Percentiles rank a stretch among this genome's conserved stretches.
Evolutionary conservation across 2,329 filamentous ascomycete genomes (phyloP).

Genomic region (Thermomyces lanuginosus): DNA sequence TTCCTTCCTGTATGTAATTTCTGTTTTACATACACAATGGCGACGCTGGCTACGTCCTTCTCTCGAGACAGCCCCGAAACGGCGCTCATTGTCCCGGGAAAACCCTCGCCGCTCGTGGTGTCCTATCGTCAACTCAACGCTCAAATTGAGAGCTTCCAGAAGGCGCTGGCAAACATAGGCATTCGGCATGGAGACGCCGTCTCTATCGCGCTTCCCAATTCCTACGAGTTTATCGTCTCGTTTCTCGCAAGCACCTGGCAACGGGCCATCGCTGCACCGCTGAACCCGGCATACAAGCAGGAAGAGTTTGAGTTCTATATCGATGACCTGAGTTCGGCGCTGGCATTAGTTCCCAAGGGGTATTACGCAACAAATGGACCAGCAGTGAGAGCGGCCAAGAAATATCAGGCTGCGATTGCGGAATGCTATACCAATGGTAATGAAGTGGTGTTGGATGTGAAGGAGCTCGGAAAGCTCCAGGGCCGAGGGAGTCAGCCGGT

Average conservation of each 20-base stretch:
- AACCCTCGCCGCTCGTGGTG: slow-evolving; percentile 44
- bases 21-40: too few species aligned
- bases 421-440: slow-evolving; percentile 65
- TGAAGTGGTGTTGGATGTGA: slow-evolving; percentile 62
- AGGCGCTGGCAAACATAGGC: slow-evolving; percentile 59
- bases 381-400: slow-evolving; percentile 59
- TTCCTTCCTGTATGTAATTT: too few species aligned
- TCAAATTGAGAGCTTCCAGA: slow-evolving; percentile 56
- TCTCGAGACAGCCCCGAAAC: slow-evolving; percentile 34
- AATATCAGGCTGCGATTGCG: slow-evolving; percentile 68
- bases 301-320: slow-evolving; percentile 88
- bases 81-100: slow-evolving; percentile 59
- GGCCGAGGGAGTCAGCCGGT: slow-evolving; percentile 33
- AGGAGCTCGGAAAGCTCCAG: slow-evolving; percentile 53
- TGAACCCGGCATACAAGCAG: slow-evolving; percentile 80
- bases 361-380: slow-evolving; percentile 50
- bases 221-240: slow-evolving; percentile 73
- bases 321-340: slow-evolving; percentile 63
- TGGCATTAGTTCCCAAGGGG: slow-evolving; percentile 60
- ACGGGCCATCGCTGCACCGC: slow-evolving; percentile 65
- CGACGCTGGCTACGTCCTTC: slow-evolving; percentile 44
- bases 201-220: slow-evolving; percentile 70
- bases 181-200: slow-evolving; percentile 54
- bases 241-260: slow-evolving; percentile 80
- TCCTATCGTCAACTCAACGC: slow-evolving; percentile 51